Evolutionary conservation across 495 filamentous ascomycete genomes (phyloP).

Genomic region (Jackrogersella minutella): DNA sequence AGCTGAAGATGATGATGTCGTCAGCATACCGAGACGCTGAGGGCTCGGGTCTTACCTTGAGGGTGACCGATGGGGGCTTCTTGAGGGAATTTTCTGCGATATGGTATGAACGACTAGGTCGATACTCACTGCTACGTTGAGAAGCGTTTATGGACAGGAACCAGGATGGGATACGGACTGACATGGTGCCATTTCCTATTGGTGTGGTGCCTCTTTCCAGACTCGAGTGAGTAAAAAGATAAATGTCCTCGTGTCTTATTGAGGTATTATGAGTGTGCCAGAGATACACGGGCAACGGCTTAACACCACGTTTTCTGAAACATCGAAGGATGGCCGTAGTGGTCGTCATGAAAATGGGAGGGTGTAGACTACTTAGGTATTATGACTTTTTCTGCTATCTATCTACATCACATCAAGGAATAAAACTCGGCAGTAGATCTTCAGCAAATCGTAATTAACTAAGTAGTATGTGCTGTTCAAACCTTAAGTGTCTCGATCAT

Average conservation of each 20-base stretch:
- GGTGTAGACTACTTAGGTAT: too few relatives aligned
- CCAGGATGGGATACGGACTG: constrained; percentile 3
- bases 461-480: too few relatives aligned
- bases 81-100: constrained; percentile 2
- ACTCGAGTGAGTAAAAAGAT: background rate
- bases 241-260: background rate
- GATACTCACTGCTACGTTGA: background rate
- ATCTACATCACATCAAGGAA: too few relatives aligned
- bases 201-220: background rate
- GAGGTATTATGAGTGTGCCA: background rate
- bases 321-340: background rate
- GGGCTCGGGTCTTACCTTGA: background rate
- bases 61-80: background rate
- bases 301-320: background rate
- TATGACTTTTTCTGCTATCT: background rate
- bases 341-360: too few relatives aligned
- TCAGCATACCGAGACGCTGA: background rate
- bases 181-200: background rate
- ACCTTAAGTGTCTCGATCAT: too few relatives aligned
- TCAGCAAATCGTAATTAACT: too few relatives aligned
- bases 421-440: too few relatives aligned
- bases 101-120: background rate
- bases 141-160: background rate
- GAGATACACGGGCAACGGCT: background rate
- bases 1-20: background rate